A percentile compares a stretch with the other conserved stretches of the same genome.
Evolutionary conservation across 352 stramenopile genomes (phyloP).

Genomic region (Blastocystis sp.): DNA sequence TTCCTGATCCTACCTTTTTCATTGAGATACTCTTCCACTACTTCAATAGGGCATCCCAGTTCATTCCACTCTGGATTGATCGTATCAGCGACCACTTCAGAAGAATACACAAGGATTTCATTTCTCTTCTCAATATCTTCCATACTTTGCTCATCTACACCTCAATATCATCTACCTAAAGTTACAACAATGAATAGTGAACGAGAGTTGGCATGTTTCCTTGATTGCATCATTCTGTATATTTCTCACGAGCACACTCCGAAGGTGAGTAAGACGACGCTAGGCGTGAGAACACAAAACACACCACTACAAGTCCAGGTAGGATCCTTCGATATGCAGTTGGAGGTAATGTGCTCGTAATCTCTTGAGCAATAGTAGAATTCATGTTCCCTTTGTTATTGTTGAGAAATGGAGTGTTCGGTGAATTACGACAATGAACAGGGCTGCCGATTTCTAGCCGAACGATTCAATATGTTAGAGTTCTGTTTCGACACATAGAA

Average conservation of each 20-base stretch:
- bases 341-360: not conserved
- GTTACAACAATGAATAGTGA: conserved; percentile 53
- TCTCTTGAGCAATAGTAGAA: not conserved
- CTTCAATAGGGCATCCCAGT: conserved; percentile 36
- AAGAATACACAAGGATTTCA: conserved; percentile 2
- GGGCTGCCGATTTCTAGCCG: too few relatives aligned
- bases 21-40: not conserved
- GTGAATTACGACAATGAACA: too few relatives aligned
- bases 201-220: conserved; percentile 44
- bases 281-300: not conserved
- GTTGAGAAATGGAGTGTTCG: not conserved
- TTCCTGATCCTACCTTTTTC: not conserved
- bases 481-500: too few relatives aligned
- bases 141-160: not conserved
- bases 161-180: not conserved
- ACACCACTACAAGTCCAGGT: conserved; percentile 32
- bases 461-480: too few relatives aligned
- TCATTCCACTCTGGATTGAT: conserved; percentile 59
- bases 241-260: conserved; percentile 35
- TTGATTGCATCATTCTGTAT: conserved; percentile 40
- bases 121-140: not conserved
- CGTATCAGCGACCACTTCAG: conserved; percentile 9
- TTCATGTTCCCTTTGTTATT: not conserved
- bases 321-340: conserved; percentile 42
- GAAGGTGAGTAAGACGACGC: conserved; percentile 19